Percentiles rank a stretch among this genome's conserved stretches.
These are phyloP conservation scores for Phycomyces nitens DNA, from an alignment of 192 early-diverging fungal species.

Conservation along the genomic window DNA sequence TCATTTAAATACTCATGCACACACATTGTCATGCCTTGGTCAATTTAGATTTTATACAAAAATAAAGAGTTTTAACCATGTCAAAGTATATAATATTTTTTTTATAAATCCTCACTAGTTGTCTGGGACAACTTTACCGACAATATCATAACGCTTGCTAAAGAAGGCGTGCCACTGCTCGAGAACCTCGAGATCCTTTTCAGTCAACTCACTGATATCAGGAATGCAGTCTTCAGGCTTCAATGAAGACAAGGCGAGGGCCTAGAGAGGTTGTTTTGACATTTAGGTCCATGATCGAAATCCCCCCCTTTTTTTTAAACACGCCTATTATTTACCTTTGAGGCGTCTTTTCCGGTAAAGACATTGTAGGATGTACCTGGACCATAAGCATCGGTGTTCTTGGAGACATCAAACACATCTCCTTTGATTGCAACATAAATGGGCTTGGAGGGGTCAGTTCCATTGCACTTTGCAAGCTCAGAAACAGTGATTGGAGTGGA, in stretches of 20 bases:
- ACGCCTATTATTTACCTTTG: constrained; percentile 48
- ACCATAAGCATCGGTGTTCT: constrained; percentile 60
- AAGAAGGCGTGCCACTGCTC: constrained; percentile 73
- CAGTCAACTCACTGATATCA: constrained; percentile 63
- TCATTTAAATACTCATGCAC: no score
- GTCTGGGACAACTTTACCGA: constrained; percentile 50
- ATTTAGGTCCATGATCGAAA: no score
- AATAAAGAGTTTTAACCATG: background rate
- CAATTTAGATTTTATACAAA: no score
- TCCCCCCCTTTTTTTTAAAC: no score
- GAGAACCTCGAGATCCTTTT: constrained; percentile 65
- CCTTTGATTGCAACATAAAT: constrained; percentile 87
- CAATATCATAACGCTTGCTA: constrained; percentile 66
- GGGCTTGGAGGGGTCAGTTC: constrained; percentile 48
- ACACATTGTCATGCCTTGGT: no score
- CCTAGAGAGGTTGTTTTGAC: constrained; percentile 26
- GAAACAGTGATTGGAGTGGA: constrained; percentile 45
- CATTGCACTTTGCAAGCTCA: constrained; percentile 64
- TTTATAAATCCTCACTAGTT: constrained; percentile 4
- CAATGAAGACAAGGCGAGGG: constrained; percentile 63
- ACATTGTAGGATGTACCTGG: constrained; percentile 64
- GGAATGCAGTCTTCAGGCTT: constrained; percentile 68
- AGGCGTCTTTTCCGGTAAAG: constrained; percentile 83
- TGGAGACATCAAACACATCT: constrained; percentile 73
- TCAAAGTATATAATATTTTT: background rate